Percentiles rank a stretch among this genome's conserved stretches.
phyloP scores from a whole-genome alignment of 306 rosid species.

The cucumber (Cucumis sativus) region DNA sequence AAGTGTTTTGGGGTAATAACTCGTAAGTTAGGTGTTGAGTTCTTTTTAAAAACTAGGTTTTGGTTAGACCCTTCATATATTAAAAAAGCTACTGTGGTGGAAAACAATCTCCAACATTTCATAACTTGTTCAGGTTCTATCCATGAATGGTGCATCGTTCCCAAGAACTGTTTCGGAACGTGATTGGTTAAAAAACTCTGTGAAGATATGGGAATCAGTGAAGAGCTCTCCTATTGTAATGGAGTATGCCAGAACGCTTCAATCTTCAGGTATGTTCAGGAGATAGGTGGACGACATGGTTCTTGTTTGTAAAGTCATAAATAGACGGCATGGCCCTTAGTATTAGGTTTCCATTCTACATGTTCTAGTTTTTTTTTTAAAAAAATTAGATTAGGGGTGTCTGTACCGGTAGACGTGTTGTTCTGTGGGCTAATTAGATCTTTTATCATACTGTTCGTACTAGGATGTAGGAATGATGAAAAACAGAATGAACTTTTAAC shows the following conservation, averaged over 20 bases:
- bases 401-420: not conserved
- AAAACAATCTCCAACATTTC: not conserved
- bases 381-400: not conserved
- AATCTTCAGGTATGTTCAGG: constrained; percentile 57
- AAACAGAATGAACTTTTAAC: not conserved
- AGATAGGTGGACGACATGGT: constrained; percentile 20
- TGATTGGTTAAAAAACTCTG: constrained; percentile 82
- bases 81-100: not conserved
- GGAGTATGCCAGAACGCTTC: constrained; percentile 62
- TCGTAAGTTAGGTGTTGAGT: not conserved
- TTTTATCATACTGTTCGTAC: not conserved
- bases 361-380: not conserved
- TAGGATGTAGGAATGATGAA: not conserved
- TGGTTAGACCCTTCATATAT: not conserved
- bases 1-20: not conserved
- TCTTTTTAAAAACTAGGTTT: not conserved
- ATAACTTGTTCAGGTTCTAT: constrained; percentile 37
- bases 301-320: not conserved
- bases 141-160: constrained; percentile 55
- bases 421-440: not conserved
- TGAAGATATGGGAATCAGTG: constrained; percentile 74
- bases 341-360: not conserved
- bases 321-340: not conserved
- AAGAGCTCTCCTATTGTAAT: constrained; percentile 57
- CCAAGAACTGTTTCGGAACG: constrained; percentile 59